Conservation (phyloP, 352 stramenopile species). For the Phytophthora syringae region DNA sequence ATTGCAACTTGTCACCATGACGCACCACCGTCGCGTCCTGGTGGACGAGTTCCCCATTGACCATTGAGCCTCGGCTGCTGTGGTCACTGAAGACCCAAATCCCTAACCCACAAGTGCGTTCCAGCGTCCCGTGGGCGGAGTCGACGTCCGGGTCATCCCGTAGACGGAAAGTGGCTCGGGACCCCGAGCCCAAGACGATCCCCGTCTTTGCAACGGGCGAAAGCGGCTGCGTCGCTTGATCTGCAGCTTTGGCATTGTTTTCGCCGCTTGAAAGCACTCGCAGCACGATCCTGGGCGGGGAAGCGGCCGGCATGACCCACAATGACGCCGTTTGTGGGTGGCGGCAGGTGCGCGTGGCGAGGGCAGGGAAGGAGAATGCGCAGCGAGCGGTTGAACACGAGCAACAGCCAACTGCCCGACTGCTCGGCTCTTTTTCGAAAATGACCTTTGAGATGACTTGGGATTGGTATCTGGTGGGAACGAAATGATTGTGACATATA, state of each 20-base stretch:
- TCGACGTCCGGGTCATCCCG: conserved; percentile 26
- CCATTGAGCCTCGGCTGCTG: conserved; percentile 51
- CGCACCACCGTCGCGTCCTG: conserved; percentile 58
- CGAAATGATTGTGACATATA: not conserved
- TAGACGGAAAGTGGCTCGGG: conserved; percentile 19
- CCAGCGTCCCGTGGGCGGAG: conserved; percentile 54
- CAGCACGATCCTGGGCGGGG: conserved; percentile 17
- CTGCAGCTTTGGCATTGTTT: conserved; percentile 21
- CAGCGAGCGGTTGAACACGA: not conserved
- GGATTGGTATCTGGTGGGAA: not conserved
- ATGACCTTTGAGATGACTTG: not conserved
- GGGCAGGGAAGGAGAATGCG: not conserved
- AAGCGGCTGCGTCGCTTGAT: conserved; percentile 7
- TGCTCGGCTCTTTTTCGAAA: not conserved
- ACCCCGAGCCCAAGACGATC: conserved; percentile 24
- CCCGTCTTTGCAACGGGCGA: conserved; percentile 5
- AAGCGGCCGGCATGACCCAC: conserved; percentile 14
- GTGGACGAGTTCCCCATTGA: conserved; percentile 57
- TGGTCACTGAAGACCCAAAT: conserved; percentile 87
- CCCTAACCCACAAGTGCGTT: conserved; percentile 50
- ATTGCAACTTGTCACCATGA: conserved; percentile 58
- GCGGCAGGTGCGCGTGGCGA: not conserved
- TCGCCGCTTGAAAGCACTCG: conserved; percentile 13
- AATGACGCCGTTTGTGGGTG: not conserved
- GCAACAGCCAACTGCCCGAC: not conserved